A percentile compares a stretch with the other conserved stretches of the same genome.
These are phyloP conservation scores for Choanephora cucurbitarum DNA, from an alignment of 371 early-diverging fungal species.

Conservation along the genomic window DNA sequence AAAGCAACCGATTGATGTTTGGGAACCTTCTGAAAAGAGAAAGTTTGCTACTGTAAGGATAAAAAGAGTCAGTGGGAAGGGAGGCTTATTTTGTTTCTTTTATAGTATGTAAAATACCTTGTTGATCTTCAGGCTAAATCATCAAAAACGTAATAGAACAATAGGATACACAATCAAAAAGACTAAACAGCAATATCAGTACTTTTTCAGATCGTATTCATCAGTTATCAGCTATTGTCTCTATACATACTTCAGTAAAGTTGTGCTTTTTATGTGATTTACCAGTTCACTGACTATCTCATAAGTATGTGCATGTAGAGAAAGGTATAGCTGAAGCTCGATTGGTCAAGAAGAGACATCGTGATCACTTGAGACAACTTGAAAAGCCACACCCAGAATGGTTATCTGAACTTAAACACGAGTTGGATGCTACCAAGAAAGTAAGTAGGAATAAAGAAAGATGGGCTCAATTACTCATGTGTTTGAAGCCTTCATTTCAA, in stretches of 20 bases:
- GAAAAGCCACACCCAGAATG: conserved; percentile 42
- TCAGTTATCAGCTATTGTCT: conserved; percentile 9
- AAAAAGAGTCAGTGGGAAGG: no score
- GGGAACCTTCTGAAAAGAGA: conserved; percentile 37
- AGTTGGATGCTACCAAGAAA: no score
- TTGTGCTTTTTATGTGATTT: not conserved
- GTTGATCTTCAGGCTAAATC: not conserved
- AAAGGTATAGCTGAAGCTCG: conserved; percentile 33
- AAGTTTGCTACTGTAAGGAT: conserved; percentile 40
- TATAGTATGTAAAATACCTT: conserved; percentile 28
- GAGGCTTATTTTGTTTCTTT: no score
- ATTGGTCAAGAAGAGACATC: conserved; percentile 30
- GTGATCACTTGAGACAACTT: conserved; percentile 27
- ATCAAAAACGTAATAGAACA: conserved; percentile 3
- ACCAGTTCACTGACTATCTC: not conserved
- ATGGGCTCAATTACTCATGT: no score
- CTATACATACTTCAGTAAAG: conserved; percentile 23
- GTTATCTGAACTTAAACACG: conserved; percentile 23
- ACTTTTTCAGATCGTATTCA: conserved; percentile 12
- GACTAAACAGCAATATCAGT: conserved; percentile 3
- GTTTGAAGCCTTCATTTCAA: conserved; percentile 13
- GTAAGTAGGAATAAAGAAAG: no score
- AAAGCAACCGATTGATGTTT: conserved; percentile 25
- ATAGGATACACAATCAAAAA: not conserved
- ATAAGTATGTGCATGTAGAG: conserved; percentile 31